Evolutionary conservation across 2,329 filamentous ascomycete species (phyloP), one percentile per base, ranked within the genome.

Genomic region (Nigrograna mackinnonii): DNA sequence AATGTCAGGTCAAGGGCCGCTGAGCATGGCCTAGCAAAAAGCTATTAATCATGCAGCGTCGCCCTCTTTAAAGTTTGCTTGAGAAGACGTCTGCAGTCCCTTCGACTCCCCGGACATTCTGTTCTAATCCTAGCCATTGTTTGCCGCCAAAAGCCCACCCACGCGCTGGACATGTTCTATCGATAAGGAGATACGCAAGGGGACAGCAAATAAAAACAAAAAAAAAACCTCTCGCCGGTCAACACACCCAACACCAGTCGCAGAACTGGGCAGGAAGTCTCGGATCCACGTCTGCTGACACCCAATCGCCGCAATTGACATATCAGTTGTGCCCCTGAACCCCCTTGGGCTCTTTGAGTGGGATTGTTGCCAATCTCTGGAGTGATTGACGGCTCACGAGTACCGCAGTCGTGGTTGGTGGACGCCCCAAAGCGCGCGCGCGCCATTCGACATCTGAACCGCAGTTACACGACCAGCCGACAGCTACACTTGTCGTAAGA

Each of bases 321-420:
- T n/a, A n/a, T n/a, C n/a, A n/a, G n/a, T n/a, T n/a, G n/a, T n/a
- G n/a, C n/a, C n/a, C n/a, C n/a, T n/a, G n/a, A n/a, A n/a, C n/a
- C n/a, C n/a, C n/a, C n/a, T n/a, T n/a, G n/a, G n/a, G n/a, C n/a
- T n/a, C n/a, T n/a, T n/a, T n/a, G n/a, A n/a, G n/a, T n/a, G n/a
- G n/a, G n/a, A n/a, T n/a, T n/a, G n/a, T n/a, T n/a, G n/a, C n/a
- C n/a, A n/a, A n/a, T n/a, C n/a, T n/a, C n/a, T 39, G 39, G 44
- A 46, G 46, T 39, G 45, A 47, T 50, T 54, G 46, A 54, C 52
- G 40, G 52, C 57, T 63, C 54, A 64, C 59, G 41, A 52, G 49
- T 46, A 47, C 48, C 48, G 44, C 50, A 61, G 55, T 45, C 41
- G 46, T 63, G 54, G 60, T 63, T 55, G 59, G 54, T 49, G 44